phyloP scores from a whole-genome alignment of 139 green algal species.

The Coccomyxa sp. region DNA sequence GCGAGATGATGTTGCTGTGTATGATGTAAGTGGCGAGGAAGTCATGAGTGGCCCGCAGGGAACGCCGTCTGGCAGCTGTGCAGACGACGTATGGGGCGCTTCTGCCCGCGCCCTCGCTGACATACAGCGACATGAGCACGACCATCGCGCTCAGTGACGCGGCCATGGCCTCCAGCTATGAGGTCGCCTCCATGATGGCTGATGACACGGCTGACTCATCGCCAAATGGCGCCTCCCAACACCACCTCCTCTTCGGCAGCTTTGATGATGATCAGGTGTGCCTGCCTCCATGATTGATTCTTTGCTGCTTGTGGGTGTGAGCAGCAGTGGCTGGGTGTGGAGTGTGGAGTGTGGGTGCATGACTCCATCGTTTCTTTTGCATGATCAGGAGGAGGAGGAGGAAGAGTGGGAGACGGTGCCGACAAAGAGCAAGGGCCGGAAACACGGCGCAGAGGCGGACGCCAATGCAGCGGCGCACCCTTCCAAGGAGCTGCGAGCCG shows the following conservation, averaged over 20 bases:
- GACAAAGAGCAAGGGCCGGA: not conserved
- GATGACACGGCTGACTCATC: not conserved
- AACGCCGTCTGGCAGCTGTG: not conserved
- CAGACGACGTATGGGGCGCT: not conserved
- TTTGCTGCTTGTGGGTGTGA: not conserved
- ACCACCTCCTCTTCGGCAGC: not conserved
- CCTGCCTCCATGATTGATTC: not conserved
- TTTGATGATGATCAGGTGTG: not conserved
- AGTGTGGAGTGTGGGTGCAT: not conserved
- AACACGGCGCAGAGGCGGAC: not conserved
- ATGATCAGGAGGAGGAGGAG: not conserved
- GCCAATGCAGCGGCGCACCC: not conserved
- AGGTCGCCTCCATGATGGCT: not conserved
- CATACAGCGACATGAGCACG: not conserved
- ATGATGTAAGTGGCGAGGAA: not conserved
- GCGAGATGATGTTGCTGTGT: not conserved
- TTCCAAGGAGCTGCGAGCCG: not conserved
- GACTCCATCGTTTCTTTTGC: not conserved
- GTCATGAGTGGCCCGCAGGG: not conserved
- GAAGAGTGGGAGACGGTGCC: conserved; percentile 2
- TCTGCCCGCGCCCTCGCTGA: not conserved
- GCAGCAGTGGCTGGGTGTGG: not conserved
- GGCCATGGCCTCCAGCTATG: not conserved
- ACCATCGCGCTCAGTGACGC: not conserved
- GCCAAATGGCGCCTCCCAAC: not conserved